These are phyloP conservation scores for Leccinum incarnatum DNA, from an alignment of 768 basidiomycete species.

Conservation along the genomic window DNA sequence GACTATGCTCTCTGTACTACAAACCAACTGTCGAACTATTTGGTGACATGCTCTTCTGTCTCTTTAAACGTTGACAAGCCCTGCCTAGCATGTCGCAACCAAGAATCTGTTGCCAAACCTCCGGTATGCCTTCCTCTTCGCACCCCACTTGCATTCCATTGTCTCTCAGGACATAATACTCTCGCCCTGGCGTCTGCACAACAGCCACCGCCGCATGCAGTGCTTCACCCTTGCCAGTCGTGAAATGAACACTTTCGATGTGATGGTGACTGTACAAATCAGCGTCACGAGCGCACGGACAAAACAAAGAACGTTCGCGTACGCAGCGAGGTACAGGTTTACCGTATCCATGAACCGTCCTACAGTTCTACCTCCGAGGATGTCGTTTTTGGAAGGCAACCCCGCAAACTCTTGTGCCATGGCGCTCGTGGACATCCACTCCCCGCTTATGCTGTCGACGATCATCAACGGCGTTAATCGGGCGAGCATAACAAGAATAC, in stretches of 20 bases:
- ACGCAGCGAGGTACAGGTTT: constrained; percentile 68
- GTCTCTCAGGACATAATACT: constrained; percentile 67
- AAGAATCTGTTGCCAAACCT: constrained; percentile 60
- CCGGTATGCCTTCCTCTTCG: constrained; percentile 70
- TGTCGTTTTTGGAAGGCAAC: constrained; percentile 23
- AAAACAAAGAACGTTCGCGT: constrained; percentile 20
- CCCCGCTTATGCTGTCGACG: constrained; percentile 58
- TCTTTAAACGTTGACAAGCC: not conserved
- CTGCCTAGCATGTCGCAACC: constrained; percentile 38
- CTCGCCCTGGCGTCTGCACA: constrained; percentile 66
- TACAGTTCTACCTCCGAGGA: constrained; percentile 14
- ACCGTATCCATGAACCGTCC: constrained; percentile 40
- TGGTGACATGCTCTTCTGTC: not conserved
- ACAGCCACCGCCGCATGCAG: constrained; percentile 65
- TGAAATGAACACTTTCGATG: constrained; percentile 73
- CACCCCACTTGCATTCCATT: constrained; percentile 76
- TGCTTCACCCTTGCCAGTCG: constrained; percentile 35
- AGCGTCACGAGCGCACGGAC: not conserved
- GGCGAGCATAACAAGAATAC: not conserved
- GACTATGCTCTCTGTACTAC: not conserved
- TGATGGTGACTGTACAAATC: constrained; percentile 58
- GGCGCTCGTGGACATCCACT: constrained; percentile 61
- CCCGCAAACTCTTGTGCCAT: constrained; percentile 75
- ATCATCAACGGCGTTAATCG: too few relatives aligned
- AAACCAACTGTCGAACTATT: not conserved